phyloP scores from a whole-genome alignment of 345 rosid genomes.

The Bruguiera sexangula region DNA sequence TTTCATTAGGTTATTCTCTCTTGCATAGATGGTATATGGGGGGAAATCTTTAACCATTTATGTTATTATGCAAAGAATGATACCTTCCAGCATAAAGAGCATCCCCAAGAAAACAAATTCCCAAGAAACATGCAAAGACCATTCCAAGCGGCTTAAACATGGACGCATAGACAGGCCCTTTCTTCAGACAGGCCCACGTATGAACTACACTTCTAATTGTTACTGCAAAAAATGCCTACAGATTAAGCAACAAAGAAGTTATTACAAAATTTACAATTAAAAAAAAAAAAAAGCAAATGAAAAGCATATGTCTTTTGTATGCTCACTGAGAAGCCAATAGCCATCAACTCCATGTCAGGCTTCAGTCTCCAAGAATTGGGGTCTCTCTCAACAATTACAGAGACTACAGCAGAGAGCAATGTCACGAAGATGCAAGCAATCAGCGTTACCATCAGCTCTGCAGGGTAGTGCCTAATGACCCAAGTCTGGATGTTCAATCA shows the following conservation, averaged over 20 bases:
- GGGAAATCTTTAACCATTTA: no score
- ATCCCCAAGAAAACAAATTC: constrained; percentile 36
- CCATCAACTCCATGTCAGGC: constrained; percentile 14
- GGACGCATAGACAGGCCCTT: constrained; percentile 23
- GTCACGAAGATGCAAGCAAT: constrained; percentile 22
- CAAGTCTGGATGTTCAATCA: constrained; percentile 8
- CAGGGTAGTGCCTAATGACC: constrained; percentile 16
- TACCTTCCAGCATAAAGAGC: constrained; percentile 40
- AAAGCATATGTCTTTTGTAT: not conserved
- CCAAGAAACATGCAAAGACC: constrained; percentile 27
- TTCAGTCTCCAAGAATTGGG: constrained; percentile 19
- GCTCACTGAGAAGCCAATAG: constrained; percentile 11
- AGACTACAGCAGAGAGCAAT: constrained; percentile 20
- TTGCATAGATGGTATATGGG: no score
- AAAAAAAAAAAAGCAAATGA: not conserved
- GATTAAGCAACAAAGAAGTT: no score
- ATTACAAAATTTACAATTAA: not conserved
- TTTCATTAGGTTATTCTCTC: no score
- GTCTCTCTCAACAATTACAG: constrained; percentile 25
- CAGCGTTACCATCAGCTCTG: constrained; percentile 11
- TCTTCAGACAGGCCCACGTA: constrained; percentile 28
- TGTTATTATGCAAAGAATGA: not conserved
- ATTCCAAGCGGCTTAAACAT: constrained; percentile 34
- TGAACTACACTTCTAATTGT: constrained; percentile 25
- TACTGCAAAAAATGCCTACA: constrained; percentile 29